phyloP scores from a whole-genome alignment of 1,284 basidiomycete genomes.

The Papiliotrema laurentii region DNA sequence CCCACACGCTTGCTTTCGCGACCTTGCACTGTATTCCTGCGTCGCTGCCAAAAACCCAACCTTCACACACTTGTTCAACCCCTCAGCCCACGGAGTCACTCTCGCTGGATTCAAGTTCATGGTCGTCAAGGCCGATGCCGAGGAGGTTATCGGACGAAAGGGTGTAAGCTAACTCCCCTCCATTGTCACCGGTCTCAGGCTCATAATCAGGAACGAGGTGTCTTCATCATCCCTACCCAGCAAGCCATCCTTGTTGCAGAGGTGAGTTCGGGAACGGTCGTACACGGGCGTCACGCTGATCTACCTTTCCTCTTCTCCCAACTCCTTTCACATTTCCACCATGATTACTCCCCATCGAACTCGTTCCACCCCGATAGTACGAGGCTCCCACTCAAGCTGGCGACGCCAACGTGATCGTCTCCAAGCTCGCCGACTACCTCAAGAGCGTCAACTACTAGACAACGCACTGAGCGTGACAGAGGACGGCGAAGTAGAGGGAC shows the following conservation, averaged over 20 bases:
- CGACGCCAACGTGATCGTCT: conserved; percentile 69
- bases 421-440: conserved; percentile 75
- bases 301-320: not conserved
- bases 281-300: not conserved
- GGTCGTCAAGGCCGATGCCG: conserved; percentile 57
- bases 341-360: no score
- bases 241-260: conserved; percentile 80
- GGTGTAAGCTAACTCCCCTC: conserved; percentile 54
- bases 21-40: not conserved
- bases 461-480: not conserved
- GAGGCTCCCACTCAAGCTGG: conserved; percentile 58
- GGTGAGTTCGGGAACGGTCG: conserved; percentile 22
- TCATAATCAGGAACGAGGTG: conserved; percentile 65
- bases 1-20: no score
- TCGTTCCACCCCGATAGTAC: no score
- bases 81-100: conserved; percentile 59
- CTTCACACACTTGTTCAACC: not conserved
- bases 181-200: not conserved
- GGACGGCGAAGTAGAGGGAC: no score
- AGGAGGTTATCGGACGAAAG: conserved; percentile 77
- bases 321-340: no score
- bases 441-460: conserved; percentile 54
- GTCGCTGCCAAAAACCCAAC: not conserved
- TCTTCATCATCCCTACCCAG: conserved; percentile 77
- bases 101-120: conserved; percentile 78